Evolutionary conservation across 805 yeast genomes (phyloP).

Genomic region (Kodamaea kakaduensis): DNA sequence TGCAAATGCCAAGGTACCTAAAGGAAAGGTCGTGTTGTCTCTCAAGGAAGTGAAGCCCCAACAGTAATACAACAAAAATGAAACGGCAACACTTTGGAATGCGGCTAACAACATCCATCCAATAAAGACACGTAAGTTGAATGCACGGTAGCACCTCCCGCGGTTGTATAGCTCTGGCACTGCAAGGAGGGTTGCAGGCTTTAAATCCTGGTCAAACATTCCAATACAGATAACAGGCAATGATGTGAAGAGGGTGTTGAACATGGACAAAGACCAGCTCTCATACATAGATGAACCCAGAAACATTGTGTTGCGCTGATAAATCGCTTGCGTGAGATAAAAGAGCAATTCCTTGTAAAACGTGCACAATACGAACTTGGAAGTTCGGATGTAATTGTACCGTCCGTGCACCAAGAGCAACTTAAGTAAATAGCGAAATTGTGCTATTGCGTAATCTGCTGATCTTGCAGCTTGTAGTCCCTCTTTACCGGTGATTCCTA

Average conservation of each 20-base stretch:
- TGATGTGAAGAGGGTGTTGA: constrained; percentile 91
- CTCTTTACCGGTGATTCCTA: constrained; percentile 96
- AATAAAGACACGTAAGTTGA: constrained; percentile 65
- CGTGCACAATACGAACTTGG: constrained; percentile 88
- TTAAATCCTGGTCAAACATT: constrained; percentile 89
- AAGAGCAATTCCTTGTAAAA: constrained; percentile 92
- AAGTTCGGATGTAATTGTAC: constrained; percentile 87
- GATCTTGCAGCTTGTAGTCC: constrained; percentile 96
- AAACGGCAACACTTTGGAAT: constrained; percentile 62
- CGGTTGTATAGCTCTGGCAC: constrained; percentile 83
- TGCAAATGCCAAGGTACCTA: constrained; percentile 74
- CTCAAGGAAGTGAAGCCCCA: constrained; percentile 68
- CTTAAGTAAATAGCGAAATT: constrained; percentile 80
- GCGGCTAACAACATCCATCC: constrained; percentile 80
- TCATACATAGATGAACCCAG: constrained; percentile 94
- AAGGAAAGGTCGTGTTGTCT: constrained; percentile 78
- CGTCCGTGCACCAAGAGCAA: constrained; percentile 90
- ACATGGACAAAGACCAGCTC: constrained; percentile 96
- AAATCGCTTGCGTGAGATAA: constrained; percentile 82
- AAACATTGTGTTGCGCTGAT: constrained; percentile 80
- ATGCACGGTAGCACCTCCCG: constrained; percentile 72
- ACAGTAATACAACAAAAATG: constrained; percentile 60
- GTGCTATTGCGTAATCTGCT: constrained; percentile 93
- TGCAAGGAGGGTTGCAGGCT: constrained; percentile 83
- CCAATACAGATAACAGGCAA: constrained; percentile 89